Conservation (phyloP, 371 early-diverging fungal species). For the Haplosporangium sp. region DNA sequence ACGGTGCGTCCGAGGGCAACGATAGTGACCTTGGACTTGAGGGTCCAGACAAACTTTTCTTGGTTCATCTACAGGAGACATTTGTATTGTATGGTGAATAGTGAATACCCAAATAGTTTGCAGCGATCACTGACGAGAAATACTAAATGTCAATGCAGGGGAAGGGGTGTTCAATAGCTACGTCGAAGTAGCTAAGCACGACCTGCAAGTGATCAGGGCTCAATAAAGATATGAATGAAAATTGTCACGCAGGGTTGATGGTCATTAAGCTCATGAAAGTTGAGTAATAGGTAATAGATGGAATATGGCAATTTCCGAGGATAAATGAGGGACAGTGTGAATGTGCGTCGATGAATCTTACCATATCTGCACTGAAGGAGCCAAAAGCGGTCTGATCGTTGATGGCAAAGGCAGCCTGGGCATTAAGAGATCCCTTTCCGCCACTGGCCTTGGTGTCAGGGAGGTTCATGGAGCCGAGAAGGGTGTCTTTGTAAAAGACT, state of each 20-base stretch:
- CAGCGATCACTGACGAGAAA: background rate
- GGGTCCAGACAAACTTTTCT: constrained; percentile 63
- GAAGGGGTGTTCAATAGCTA: background rate
- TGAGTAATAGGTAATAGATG: background rate
- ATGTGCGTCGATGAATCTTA: constrained; percentile 36
- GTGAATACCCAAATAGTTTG: background rate
- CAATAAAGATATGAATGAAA: background rate
- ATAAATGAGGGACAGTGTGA: background rate
- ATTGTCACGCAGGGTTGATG: no score
- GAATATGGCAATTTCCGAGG: background rate
- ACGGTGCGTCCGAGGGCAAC: constrained; percentile 62
- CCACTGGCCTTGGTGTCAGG: constrained; percentile 62
- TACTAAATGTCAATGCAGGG: background rate
- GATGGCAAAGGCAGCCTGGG: constrained; percentile 60
- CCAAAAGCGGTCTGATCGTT: constrained; percentile 61
- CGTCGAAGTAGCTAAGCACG: background rate
- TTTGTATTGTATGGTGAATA: no score
- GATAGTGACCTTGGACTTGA: constrained; percentile 65
- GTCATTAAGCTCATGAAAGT: no score
- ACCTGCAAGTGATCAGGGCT: background rate
- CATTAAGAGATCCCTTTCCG: constrained; percentile 58
- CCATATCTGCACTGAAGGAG: constrained; percentile 63
- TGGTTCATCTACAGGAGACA: constrained; percentile 23
- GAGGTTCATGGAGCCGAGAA: constrained; percentile 62
- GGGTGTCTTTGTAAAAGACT: constrained; percentile 57